Percentiles rank a stretch among this genome's conserved stretches.
Evolutionary conservation across 345 rosid species (phyloP).

Genomic region (Eucalyptus caleyi): DNA sequence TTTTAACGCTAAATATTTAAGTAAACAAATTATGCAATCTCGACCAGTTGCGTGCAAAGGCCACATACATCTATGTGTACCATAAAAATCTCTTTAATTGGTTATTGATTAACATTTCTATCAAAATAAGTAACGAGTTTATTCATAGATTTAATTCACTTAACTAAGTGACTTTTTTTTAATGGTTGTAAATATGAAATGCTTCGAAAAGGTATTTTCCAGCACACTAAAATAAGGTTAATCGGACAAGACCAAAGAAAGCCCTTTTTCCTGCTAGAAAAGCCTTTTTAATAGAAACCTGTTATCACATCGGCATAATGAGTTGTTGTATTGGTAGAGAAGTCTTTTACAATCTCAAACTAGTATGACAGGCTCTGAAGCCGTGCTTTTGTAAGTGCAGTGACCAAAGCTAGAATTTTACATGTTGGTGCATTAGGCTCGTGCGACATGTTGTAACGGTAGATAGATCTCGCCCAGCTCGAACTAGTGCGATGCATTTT

Average conservation of each 20-base stretch:
- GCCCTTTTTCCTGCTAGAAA: too few relatives aligned
- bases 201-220: too few relatives aligned
- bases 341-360: too few relatives aligned
- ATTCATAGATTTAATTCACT: too few relatives aligned
- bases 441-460: not conserved
- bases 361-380: not conserved
- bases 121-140: too few relatives aligned
- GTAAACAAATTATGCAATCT: not conserved
- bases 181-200: too few relatives aligned
- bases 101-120: too few relatives aligned
- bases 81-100: not conserved
- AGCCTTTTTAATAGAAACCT: too few relatives aligned
- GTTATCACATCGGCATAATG: not conserved
- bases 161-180: too few relatives aligned
- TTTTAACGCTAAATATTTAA: too few relatives aligned
- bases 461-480: not conserved
- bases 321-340: not conserved
- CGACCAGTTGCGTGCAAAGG: not conserved
- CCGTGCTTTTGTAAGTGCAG: not conserved
- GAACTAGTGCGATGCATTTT: not conserved
- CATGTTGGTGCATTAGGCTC: not conserved
- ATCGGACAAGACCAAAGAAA: too few relatives aligned
- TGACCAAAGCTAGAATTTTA: not conserved
- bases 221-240: too few relatives aligned
- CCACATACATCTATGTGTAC: not conserved